A percentile compares a stretch with the other conserved stretches of the same genome.
Conservation (phyloP, 306 rosid genomes). For the Mucuna pruriens region DNA sequence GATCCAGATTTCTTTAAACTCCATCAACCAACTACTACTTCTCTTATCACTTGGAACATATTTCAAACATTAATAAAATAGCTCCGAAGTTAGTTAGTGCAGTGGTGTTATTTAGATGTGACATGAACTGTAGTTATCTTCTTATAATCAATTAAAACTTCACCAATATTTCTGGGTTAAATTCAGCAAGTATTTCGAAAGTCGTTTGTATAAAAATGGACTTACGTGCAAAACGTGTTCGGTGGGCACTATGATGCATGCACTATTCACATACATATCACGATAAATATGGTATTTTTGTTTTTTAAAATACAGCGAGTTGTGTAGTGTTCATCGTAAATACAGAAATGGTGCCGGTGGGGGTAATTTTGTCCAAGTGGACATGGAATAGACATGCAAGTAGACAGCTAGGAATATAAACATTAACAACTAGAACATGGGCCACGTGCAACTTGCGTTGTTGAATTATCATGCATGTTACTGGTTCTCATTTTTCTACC, state of each 20-base stretch:
- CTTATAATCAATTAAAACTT: not conserved
- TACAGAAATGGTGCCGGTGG: constrained; percentile 9
- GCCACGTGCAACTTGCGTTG: constrained; percentile 46
- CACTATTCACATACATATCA: not conserved
- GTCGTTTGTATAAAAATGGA: not conserved
- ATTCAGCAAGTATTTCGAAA: not conserved
- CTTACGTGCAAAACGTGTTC: not conserved
- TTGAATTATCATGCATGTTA: constrained; percentile 26
- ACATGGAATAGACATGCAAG: not conserved
- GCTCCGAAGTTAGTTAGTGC: not conserved
- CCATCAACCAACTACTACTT: constrained; percentile 13
- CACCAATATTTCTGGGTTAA: not conserved
- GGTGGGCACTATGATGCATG: constrained; percentile 26
- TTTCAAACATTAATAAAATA: not conserved
- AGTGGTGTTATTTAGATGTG: no score
- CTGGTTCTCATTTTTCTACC: not conserved
- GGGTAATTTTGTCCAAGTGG: not conserved
- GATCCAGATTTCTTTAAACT: constrained; percentile 5
- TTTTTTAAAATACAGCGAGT: not conserved
- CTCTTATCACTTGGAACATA: not conserved
- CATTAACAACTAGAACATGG: constrained; percentile 1
- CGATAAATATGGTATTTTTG: constrained; percentile 14
- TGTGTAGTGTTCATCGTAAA: not conserved
- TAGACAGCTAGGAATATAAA: constrained; percentile 20
- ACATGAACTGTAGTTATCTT: not conserved